A percentile compares a stretch with the other conserved stretches of the same genome.
Evolutionary conservation across 1,284 basidiomycete species (phyloP).

Genomic region (Sanguinoderma infundibulare): DNA sequence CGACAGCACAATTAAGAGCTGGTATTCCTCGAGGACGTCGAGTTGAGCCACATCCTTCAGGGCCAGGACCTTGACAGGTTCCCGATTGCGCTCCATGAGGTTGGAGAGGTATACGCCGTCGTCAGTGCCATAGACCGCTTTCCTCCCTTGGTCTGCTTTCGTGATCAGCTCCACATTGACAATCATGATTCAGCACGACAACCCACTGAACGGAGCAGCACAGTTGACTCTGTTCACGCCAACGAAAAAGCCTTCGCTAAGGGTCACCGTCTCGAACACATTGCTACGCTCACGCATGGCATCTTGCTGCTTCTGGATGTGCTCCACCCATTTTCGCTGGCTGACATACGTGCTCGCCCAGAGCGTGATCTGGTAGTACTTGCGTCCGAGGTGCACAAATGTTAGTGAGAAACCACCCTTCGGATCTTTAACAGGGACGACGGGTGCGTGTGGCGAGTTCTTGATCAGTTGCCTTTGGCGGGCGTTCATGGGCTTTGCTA

Average conservation of each 20-base stretch:
- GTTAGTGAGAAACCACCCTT: slow-evolving; percentile 94
- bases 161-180: slow-evolving; percentile 2
- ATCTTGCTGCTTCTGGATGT: slow-evolving; percentile 90
- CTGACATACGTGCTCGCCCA: slow-evolving; percentile 90
- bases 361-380: slow-evolving; percentile 91
- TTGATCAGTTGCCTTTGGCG: slow-evolving; percentile 35
- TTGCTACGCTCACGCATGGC: slow-evolving; percentile 82
- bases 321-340: slow-evolving; percentile 95
- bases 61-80: slow-evolving; percentile 91
- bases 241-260: slow-evolving; percentile 90
- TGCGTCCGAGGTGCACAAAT: slow-evolving; percentile 92
- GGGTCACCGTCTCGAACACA: slow-evolving; percentile 86
- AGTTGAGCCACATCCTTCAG: slow-evolving; percentile 93
- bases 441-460: slow-evolving; percentile 39
- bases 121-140: slow-evolving; percentile 95
- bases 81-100: slow-evolving; percentile 74
- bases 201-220: slow-evolving; percentile 92
- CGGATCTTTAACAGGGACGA: slow-evolving; percentile 54
- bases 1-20: slow-evolving; percentile 94
- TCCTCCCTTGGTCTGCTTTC: slow-evolving; percentile 77
- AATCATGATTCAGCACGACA: not conserved
- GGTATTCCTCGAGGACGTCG: slow-evolving; percentile 96
- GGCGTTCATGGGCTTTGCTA: slow-evolving; percentile 26
- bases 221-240: slow-evolving; percentile 90
- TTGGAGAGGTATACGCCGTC: slow-evolving; percentile 97